Conservation (phyloP, 2,329 filamentous ascomycete species). For the Pseudogymnoascus sp. region DNA sequence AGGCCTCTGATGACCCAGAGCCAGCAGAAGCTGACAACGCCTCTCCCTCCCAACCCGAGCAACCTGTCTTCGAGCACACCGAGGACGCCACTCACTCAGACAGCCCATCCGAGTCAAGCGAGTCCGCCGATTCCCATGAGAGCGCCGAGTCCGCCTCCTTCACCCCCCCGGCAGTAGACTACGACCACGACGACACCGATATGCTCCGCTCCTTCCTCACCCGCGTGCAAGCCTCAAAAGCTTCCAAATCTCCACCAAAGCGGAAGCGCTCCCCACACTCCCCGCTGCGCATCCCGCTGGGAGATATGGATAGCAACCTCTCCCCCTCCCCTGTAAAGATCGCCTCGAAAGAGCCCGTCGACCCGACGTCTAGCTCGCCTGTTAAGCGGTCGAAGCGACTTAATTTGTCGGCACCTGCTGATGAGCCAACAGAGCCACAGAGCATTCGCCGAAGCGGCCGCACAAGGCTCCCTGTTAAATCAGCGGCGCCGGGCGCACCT, state of each 20-base stretch:
- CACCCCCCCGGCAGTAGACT: not conserved
- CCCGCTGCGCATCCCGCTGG: slow-evolving; percentile 24
- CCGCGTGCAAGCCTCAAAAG: slow-evolving; percentile 29
- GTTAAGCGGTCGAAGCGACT: not conserved
- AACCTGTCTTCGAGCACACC: not conserved
- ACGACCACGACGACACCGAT: slow-evolving; percentile 27
- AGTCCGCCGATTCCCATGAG: not conserved
- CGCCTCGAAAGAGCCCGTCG: not conserved
- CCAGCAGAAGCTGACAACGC: not conserved
- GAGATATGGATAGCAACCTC: slow-evolving; percentile 15
- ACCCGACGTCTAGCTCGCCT: not conserved
- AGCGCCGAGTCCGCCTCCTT: not conserved
- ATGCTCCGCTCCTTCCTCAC: slow-evolving; percentile 30
- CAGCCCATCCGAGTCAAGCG: not conserved
- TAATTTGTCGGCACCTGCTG: not conserved
- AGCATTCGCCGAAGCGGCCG: slow-evolving; percentile 24
- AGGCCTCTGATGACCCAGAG: not conserved
- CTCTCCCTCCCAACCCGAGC: not conserved
- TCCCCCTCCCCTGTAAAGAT: slow-evolving; percentile 19
- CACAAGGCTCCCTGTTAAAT: slow-evolving; percentile 24
- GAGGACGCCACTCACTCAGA: not conserved
- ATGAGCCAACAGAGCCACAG: not conserved
- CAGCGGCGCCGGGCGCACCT: slow-evolving; percentile 19
- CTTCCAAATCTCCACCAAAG: slow-evolving; percentile 21
- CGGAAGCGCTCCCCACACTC: slow-evolving; percentile 24